Base-by-base conservation (phyloP, 768 basidiomycete species). In the Pleurotus giganteus region DNA sequence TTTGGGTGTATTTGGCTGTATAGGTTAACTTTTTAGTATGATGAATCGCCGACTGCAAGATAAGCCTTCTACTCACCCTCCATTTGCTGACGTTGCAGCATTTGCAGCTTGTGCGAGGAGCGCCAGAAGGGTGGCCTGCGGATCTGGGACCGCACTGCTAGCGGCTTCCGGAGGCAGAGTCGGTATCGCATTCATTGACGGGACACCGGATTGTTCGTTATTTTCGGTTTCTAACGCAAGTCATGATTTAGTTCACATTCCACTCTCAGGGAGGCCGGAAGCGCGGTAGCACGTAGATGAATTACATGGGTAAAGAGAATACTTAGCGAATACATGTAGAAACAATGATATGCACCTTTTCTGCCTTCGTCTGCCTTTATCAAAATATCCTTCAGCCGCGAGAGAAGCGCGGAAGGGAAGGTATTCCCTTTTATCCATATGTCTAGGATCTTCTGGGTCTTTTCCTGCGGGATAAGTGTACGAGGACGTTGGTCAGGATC, bases 361-460 rank as follows among this genome's bases (percentile, higher is more conserved):
- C 37, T 24, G 19, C 49, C 49, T 37, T 51, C 15, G 77, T 78
- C 80, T 66, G 80, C 75, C 70, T 77, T 82, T 72, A 82, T 82
- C 71, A 91, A 69, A 69, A 87, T 74, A 69, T 84, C 81, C 71
- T 78, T 75, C 69, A 97, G 77, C 61, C 85, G 86, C 58, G 84
- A 75, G 65, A 95, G 74, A 67, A 90, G 83, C 62, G 79, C 67
- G 64, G 85, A 67, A 55, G 94, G 88, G 74, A 99, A 99, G 46
- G 96, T 96, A 71, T 79, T 83, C 56, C 85, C 83, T 71, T 95
- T 96, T 64, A 80, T 81, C 96, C 96, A 99, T 65, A 99, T 98
- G 74, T 98, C 97, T 71, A 96, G 84, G 65, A 99, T 86, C 73
- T 98, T 98, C 79, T 89, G 88, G 43, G 91, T 82, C 76, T 99